Base-by-base conservation (phyloP, 805 yeast genomes). In the Schwanniomyces pseudopolymorphus region DNA sequence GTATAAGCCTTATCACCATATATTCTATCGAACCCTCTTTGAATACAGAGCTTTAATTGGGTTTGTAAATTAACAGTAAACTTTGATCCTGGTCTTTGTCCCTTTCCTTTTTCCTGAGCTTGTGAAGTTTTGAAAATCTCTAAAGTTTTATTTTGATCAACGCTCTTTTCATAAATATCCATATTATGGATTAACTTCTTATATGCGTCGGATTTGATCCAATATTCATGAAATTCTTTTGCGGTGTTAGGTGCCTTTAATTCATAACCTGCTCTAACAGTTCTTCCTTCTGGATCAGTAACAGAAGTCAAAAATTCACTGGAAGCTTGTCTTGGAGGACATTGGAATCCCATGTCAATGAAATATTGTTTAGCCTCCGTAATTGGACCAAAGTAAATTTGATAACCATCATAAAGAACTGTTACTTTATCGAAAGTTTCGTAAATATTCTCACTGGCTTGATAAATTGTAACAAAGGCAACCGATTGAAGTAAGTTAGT, bases 391-490 rank as follows among this genome's bases (percentile, higher is more conserved):
- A 74, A 83, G 56, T 63, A 84, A 40, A 83, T 74, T 59, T 83
- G 87, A 56, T 75, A 72, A 52, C 88, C 88, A 46, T 70, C 71
- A 59, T 84, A 83, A 26, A 83, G 59, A 11, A 83, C 77, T 9
- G 80, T 69, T n/a, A 81, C 81, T 50, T 79, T 75, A 63, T 83
- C 87, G 55, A 83, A 83, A 52, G 77, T 66, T 33, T 78, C 71
- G 60, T 81, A 84, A 39, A 83, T 81, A 49, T 77, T 80, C 63
- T 83, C 84, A 49, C 85, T 80, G 38, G 87, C 85, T 62, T 83
- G 89, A 57, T 84, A 84, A 52, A 83, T 80, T 28, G 87, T 82
- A 46, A 83, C 82, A 50, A 83, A 63, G 11, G 85, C 81, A n/a
- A 85, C 74, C 9, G 78, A 68, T 39, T 79, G 73, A 50, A 78